Evolutionary conservation across 176 grass and related monocot species (phyloP).

Genomic region (Dendrocalamus sinicus): DNA sequence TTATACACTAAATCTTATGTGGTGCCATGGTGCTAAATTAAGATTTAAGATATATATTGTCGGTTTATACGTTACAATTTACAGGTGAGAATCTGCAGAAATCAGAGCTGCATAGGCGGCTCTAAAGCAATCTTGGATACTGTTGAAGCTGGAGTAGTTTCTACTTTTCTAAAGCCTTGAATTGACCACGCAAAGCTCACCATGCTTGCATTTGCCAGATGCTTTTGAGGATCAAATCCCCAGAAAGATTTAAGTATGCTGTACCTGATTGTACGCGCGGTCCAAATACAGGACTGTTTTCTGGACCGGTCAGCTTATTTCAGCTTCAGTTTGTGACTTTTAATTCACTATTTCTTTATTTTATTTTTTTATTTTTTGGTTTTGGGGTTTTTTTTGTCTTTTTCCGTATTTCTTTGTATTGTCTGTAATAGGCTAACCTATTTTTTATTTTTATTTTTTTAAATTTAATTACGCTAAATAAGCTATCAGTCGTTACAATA

Average conservation of each 20-base stretch:
- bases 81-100: conserved; percentile 1
- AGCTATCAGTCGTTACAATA: too few species aligned
- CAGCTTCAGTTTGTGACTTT: too few species aligned
- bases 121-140: background rate
- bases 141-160: conserved; percentile 24
- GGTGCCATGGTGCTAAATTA: background rate
- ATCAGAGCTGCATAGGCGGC: background rate
- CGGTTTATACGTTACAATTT: conserved; percentile 2
- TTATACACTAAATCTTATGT: background rate
- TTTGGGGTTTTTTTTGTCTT: too few species aligned
- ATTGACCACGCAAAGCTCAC: background rate
- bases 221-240: background rate
- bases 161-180: background rate
- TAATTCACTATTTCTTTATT: too few species aligned
- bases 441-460: too few species aligned
- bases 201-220: conserved; percentile 11
- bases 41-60: background rate
- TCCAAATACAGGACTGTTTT: conserved; percentile 6
- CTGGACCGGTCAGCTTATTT: background rate
- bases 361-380: too few species aligned
- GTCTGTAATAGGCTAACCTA: rapidly evolving
- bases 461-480: too few species aligned
- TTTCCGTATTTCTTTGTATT: too few species aligned
- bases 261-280: background rate
- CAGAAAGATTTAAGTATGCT: background rate